Percentiles rank a stretch among this genome's conserved stretches.
phyloP scores from a whole-genome alignment of 257 asterid genomes.

The Rubia yunnanensis region DNA sequence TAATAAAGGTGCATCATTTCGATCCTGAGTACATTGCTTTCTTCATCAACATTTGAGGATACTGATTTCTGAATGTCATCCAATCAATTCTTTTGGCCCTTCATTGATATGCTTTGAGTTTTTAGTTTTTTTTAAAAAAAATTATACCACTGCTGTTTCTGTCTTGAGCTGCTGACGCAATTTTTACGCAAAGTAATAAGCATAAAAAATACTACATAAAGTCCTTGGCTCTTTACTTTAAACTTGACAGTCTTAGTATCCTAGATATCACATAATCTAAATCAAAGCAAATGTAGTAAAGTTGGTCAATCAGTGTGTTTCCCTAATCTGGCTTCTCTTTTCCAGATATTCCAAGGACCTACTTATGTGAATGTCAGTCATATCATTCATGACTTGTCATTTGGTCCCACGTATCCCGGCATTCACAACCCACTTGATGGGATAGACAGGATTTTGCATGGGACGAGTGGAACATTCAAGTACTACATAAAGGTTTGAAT shows the following conservation, averaged over 20 bases:
- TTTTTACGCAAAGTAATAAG: no score
- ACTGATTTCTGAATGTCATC: background rate
- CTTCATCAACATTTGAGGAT: background rate
- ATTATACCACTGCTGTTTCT: no score
- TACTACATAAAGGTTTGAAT: conserved; percentile 84
- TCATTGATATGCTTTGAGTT: no score
- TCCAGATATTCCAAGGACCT: conserved; percentile 81
- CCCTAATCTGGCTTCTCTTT: conserved; percentile 15
- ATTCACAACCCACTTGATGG: conserved; percentile 96
- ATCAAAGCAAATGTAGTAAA: background rate
- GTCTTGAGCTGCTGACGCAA: no score
- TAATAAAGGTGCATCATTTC: background rate
- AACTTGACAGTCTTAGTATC: no score
- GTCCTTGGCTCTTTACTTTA: no score
- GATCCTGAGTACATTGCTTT: background rate
- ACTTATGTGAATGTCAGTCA: conserved; percentile 96
- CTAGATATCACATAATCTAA: background rate
- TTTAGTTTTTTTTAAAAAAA: no score
- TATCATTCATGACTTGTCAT: conserved; percentile 81
- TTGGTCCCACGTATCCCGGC: conserved; percentile 98
- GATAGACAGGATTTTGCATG: conserved; percentile 70
- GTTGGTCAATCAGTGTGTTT: background rate
- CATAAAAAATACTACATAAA: no score
- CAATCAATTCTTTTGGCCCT: no score
- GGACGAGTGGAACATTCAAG: conserved; percentile 91